These are phyloP conservation scores for Pythium insidiosum DNA, from an alignment of 352 stramenopile species.

Conservation along the genomic window DNA sequence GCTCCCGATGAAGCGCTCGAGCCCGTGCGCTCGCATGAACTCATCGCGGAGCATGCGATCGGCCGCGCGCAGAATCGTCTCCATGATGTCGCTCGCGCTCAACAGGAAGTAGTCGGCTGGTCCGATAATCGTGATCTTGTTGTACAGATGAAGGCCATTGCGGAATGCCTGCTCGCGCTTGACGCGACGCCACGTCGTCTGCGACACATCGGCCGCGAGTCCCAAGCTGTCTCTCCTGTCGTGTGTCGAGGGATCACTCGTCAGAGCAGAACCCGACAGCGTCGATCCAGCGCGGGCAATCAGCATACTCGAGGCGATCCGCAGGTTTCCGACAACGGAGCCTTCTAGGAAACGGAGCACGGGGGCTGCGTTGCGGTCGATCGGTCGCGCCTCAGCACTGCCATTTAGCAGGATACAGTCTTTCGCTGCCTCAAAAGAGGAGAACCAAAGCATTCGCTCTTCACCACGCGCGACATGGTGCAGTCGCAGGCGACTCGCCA, in stretches of 20 bases:
- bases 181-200: slow-evolving; percentile 15
- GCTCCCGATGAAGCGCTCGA: slow-evolving; percentile 15
- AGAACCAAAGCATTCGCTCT: slow-evolving; percentile 17
- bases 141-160: slow-evolving; percentile 17
- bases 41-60: slow-evolving; percentile 12
- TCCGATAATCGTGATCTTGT: slow-evolving; percentile 14
- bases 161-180: slow-evolving; percentile 20
- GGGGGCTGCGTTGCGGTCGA: slow-evolving; percentile 6
- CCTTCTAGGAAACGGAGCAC: slow-evolving; percentile 16
- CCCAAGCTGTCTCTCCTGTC: too few relatives aligned
- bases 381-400: slow-evolving; percentile 13
- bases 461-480: slow-evolving; percentile 12
- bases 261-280: neutral
- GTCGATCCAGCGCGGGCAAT: neutral
- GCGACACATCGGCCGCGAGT: neutral
- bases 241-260: too few relatives aligned
- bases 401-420: slow-evolving; percentile 20
- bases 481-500: slow-evolving; percentile 14
- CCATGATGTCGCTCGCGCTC: slow-evolving; percentile 11
- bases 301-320: neutral
- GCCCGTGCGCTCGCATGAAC: slow-evolving; percentile 7
- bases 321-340: slow-evolving; percentile 17
- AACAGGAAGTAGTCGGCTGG: slow-evolving; percentile 20
- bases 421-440: slow-evolving; percentile 11
- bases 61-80: slow-evolving; percentile 11